Evolutionary conservation across 139 green algal genomes (phyloP).

Genomic region (Monoraphidium neglectum): DNA sequence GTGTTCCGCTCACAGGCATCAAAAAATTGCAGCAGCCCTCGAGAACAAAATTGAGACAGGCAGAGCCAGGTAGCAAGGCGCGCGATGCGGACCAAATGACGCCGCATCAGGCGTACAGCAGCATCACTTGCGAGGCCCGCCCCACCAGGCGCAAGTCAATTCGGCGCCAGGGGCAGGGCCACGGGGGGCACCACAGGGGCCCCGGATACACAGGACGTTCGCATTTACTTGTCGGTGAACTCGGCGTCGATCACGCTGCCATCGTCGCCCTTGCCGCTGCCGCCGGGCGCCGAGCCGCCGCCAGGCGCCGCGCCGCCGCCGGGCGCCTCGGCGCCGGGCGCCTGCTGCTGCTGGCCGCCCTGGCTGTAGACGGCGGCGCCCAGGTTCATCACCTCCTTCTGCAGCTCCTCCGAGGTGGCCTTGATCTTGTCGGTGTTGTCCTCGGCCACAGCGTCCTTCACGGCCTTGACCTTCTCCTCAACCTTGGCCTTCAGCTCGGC

Average conservation of each 20-base stretch:
- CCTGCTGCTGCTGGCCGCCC: conserved; percentile 33
- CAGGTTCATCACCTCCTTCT: conserved; percentile 93
- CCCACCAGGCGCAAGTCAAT: too few relatives aligned
- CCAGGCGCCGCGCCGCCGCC: conserved; percentile 1
- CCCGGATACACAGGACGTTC: too few relatives aligned
- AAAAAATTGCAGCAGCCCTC: too few relatives aligned
- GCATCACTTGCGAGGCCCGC: too few relatives aligned
- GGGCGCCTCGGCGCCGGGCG: conserved; percentile 20
- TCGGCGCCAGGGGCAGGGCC: too few relatives aligned
- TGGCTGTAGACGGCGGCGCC: conserved; percentile 91
- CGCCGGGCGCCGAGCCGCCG: conserved; percentile 28
- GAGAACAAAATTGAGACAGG: too few relatives aligned
- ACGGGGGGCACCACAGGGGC: too few relatives aligned
- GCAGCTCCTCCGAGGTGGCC: conserved; percentile 82
- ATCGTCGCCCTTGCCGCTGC: conserved; percentile 48
- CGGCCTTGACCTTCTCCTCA: conserved; percentile 77
- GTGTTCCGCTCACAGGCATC: too few relatives aligned
- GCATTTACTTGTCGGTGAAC: conserved; percentile 83
- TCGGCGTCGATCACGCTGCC: conserved; percentile 97
- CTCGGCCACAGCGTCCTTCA: conserved; percentile 67
- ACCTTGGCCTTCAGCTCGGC: conserved; percentile 87
- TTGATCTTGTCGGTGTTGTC: conserved; percentile 90
- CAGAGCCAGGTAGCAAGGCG: too few relatives aligned
- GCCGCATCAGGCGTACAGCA: too few relatives aligned
- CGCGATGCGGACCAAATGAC: too few relatives aligned